Conservation (phyloP, 306 rosid genomes). For the Fagus crenata region DNA sequence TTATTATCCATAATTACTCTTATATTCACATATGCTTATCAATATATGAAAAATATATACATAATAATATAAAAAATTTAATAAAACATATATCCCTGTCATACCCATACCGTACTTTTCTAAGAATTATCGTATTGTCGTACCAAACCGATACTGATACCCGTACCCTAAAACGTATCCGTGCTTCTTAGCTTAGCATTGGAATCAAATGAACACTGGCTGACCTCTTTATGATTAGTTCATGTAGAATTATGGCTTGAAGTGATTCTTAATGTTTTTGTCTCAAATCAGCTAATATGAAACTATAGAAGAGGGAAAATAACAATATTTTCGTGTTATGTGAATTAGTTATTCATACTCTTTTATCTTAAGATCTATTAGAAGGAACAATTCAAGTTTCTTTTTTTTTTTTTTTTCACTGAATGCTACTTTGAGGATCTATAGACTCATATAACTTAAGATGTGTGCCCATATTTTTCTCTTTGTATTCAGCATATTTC, state of each 20-base stretch:
- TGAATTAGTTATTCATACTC: not conserved
- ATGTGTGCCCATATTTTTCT: not conserved
- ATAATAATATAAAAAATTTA: too few relatives aligned
- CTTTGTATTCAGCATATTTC: not conserved
- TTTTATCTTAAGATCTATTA: not conserved
- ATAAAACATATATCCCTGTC: too few relatives aligned
- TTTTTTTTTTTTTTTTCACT: not conserved
- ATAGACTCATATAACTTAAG: not conserved
- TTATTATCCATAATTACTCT: too few relatives aligned
- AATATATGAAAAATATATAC: too few relatives aligned
- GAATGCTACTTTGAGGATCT: not conserved
- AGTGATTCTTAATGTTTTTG: not conserved
- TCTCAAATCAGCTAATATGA: not conserved
- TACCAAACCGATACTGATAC: too few relatives aligned
- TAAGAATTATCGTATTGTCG: too few relatives aligned
- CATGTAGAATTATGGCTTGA: not conserved
- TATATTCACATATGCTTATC: too few relatives aligned
- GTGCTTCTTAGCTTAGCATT: not conserved
- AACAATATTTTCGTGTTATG: not conserved
- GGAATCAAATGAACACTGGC: not conserved
- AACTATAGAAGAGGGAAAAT: not conserved
- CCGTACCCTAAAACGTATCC: too few relatives aligned
- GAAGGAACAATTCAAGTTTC: not conserved
- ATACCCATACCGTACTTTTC: too few relatives aligned
- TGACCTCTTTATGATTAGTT: not conserved